Percentiles rank a stretch among this genome's conserved stretches.
These are phyloP conservation scores for Aspergillus versicolor DNA, from an alignment of 2,329 filamentous ascomycete species.

Conservation along the genomic window DNA sequence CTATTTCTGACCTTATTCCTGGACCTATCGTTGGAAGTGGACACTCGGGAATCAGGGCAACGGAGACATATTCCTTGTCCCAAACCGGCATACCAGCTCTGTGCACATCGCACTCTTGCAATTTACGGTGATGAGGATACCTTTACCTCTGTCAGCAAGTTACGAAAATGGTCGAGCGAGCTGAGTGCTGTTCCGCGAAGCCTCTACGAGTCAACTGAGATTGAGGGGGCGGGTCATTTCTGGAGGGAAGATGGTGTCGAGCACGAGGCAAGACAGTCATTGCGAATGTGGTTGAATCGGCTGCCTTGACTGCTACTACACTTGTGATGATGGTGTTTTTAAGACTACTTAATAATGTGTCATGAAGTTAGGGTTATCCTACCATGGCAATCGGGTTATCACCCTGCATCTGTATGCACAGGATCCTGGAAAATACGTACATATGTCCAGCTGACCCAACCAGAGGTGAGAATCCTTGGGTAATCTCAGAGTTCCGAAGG, in stretches of 20 bases:
- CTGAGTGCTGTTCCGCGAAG: conserved; percentile 49
- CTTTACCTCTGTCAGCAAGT: conserved; percentile 66
- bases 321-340: too few species aligned
- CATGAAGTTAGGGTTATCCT: too few species aligned
- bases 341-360: too few species aligned
- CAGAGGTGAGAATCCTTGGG: too few species aligned
- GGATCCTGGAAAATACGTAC: too few species aligned
- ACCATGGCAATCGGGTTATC: too few species aligned
- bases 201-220: conserved; percentile 49
- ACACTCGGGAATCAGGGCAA: conserved; percentile 25
- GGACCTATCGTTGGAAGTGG: conserved; percentile 36
- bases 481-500: too few species aligned
- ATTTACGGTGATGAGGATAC: conserved; percentile 74
- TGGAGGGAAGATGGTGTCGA: conserved; percentile 59
- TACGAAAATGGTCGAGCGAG: conserved; percentile 64
- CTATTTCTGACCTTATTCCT: conserved; percentile 64
- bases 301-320: conserved; percentile 8
- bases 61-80: conserved; percentile 29
- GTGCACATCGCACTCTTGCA: conserved; percentile 60
- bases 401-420: too few species aligned
- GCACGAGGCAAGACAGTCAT: conserved; percentile 36
- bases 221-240: conserved; percentile 61
- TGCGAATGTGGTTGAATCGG: conserved; percentile 42
- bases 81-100: conserved; percentile 57
- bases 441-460: too few species aligned